Base-by-base conservation (phyloP, 2,329 filamentous ascomycete genomes). In the Cladosporium sp. region DNA sequence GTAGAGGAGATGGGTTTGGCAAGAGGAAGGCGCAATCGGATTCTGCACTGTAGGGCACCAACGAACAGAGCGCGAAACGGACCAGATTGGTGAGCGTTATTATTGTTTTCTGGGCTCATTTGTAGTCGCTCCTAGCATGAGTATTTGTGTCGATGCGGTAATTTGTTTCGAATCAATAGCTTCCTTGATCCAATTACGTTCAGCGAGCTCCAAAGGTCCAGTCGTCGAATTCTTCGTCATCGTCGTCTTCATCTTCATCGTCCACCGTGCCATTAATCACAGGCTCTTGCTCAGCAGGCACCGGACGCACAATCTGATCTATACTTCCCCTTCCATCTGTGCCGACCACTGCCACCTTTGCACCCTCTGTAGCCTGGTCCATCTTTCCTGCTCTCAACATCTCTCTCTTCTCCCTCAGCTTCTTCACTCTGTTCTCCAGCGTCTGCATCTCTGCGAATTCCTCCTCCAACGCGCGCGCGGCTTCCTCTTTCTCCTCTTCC, bases 391-490 rank as follows among this genome's bases (percentile, higher is more conserved):
- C 25, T 14, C 79, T 74, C 34, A 84, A 68, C 4, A 76, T 77
- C 67, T 83, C 82, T 46, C 81, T 73, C 70, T 79, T 78, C 68
- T 82, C 79, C 14, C 80, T 78, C 49, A 84, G 68, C 69, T 72
- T 78, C 70, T 74, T 79, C 36, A 81, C 77, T 53, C 82, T 71
- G 68, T 79, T 77, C 67, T 83, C 81, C 58, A 83, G 71, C 5
- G 76, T 77, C 26, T 82, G 80, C 82, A 84, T 83, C 66, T 82
- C 79, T 48, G 83, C 82, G 60, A 84, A 82, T 66, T 84, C 82
- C 57, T 82, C 81, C 68, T 80, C 76, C 14, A 84, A 70, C 6
- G 77, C 73, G 39, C 76, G 73, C 49, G 75, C 78, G 2, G 81
- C 82, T 64, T 83, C 81, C 66, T 83, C 81, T 67, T 77, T 80